Percentiles rank a stretch among this genome's conserved stretches.
phyloP scores from a whole-genome alignment of 2,329 filamentous ascomycete species.

The Madurella fahalii region DNA sequence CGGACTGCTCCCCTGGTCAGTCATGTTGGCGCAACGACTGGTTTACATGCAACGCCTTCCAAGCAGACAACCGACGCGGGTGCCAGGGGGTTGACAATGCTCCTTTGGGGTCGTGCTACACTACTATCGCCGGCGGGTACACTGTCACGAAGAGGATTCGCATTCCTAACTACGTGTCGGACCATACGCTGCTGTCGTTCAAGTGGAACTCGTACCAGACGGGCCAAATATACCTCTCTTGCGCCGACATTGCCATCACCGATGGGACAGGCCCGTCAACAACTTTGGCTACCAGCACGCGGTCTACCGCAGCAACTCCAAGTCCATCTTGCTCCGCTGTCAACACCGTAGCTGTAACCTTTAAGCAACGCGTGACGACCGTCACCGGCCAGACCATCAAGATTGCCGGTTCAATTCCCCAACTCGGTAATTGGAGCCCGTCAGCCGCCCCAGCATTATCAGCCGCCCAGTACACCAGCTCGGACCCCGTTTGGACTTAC shows the following conservation, averaged over 20 bases:
- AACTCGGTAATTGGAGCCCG: conserved; percentile 51
- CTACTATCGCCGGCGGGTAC: conserved; percentile 50
- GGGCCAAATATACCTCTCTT: conserved; percentile 49
- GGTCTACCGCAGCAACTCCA: conserved; percentile 19
- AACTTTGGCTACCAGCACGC: conserved; percentile 19
- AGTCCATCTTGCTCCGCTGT: conserved; percentile 30
- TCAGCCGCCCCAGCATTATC: conserved; percentile 45
- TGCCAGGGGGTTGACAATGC: conserved; percentile 47
- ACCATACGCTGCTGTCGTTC: conserved; percentile 49
- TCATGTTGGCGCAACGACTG: conserved; percentile 49
- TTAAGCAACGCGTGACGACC: conserved; percentile 41
- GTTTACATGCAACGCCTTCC: conserved; percentile 50
- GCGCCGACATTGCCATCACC: conserved; percentile 48
- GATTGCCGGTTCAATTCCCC: conserved; percentile 38
- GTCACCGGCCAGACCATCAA: conserved; percentile 48
- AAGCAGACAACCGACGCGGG: conserved; percentile 33
- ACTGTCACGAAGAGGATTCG: conserved; percentile 49
- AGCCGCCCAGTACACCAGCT: conserved; percentile 50
- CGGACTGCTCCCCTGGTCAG: conserved; percentile 43
- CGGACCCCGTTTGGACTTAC: conserved; percentile 51
- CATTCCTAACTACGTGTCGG: conserved; percentile 44
- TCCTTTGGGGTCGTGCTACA: conserved; percentile 42
- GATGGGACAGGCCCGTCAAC: conserved; percentile 22
- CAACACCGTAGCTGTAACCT: conserved; percentile 39
- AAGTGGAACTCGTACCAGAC: conserved; percentile 55